A percentile compares a stretch with the other conserved stretches of the same genome.
phyloP scores from a whole-genome alignment of 1,139 yeast genomes.

The Candida pseudocylindracea region DNA sequence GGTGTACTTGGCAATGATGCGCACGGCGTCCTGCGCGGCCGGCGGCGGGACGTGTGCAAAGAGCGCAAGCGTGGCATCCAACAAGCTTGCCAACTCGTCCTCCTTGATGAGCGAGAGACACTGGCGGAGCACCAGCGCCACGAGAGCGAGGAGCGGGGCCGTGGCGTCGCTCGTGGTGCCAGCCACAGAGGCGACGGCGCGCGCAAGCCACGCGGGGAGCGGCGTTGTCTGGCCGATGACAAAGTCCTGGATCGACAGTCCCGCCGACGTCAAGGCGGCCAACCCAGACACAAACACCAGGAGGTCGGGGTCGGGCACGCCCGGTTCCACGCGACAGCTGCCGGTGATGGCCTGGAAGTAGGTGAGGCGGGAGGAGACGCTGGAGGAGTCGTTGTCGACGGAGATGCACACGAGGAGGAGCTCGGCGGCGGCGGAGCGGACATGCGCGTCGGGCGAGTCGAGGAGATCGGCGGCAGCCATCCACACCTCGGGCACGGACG shows the following conservation, averaged over 20 bases:
- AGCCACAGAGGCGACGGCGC: slow-evolving; percentile 1
- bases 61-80: too few relatives aligned
- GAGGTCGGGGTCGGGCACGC: slow-evolving; percentile 23
- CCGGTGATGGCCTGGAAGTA: slow-evolving; percentile 38
- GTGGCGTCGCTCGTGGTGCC: slow-evolving; percentile 1
- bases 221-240: slow-evolving; percentile 20
- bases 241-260: slow-evolving; percentile 36
- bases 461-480: slow-evolving; percentile 39
- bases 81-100: too few relatives aligned
- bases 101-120: too few relatives aligned
- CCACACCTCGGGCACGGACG: slow-evolving; percentile 61
- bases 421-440: slow-evolving; percentile 30
- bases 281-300: slow-evolving; percentile 32
- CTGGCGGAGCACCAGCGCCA: too few relatives aligned
- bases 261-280: slow-evolving; percentile 30
- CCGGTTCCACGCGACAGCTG: slow-evolving; percentile 13
- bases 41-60: too few relatives aligned
- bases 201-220: slow-evolving; percentile 19
- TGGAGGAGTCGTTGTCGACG: slow-evolving; percentile 20
- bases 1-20: too few relatives aligned
- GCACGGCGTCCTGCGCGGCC: too few relatives aligned
- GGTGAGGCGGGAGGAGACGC: slow-evolving; percentile 16
- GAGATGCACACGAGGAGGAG: slow-evolving; percentile 33
- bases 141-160: too few relatives aligned
- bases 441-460: slow-evolving; percentile 14